A percentile compares a stretch with the other conserved stretches of the same genome.
phyloP scores from a whole-genome alignment of 768 basidiomycete genomes.

The Tremella mesenterica region DNA sequence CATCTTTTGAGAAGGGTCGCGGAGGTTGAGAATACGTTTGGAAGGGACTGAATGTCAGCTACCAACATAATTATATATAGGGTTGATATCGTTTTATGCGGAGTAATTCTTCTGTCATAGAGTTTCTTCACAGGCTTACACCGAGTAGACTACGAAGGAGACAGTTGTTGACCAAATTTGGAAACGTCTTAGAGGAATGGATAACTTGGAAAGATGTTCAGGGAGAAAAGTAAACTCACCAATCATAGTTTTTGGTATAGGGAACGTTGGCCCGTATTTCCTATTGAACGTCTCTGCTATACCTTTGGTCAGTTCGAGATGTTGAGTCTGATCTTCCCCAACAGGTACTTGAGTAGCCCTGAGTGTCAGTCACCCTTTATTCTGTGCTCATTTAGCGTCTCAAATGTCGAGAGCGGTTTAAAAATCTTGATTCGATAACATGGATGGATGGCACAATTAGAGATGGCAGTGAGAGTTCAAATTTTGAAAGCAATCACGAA shows the following conservation, averaged over 20 bases:
- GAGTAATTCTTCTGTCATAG: background rate
- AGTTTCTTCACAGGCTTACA: background rate
- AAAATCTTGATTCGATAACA: no score
- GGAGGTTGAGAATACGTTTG: conserved; percentile 74
- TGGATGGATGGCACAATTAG: no score
- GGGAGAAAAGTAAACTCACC: conserved; percentile 51
- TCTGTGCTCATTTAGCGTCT: no score
- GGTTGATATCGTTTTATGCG: background rate
- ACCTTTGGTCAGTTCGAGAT: conserved; percentile 79
- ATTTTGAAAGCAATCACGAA: background rate
- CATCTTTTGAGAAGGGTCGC: conserved; percentile 82
- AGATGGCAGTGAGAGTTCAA: background rate
- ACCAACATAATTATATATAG: background rate
- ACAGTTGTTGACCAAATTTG: background rate
- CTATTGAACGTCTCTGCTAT: conserved; percentile 75
- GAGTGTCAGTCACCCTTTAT: no score
- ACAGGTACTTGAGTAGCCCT: conserved; percentile 92
- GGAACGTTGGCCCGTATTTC: conserved; percentile 59
- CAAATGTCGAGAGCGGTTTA: no score
- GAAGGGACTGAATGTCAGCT: conserved; percentile 55
- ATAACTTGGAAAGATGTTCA: background rate
- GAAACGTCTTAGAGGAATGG: background rate
- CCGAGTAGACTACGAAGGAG: background rate
- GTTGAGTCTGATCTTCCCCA: conserved; percentile 92
- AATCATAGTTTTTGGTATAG: conserved; percentile 60